These are phyloP conservation scores for Trichoderma asperellum DNA, from an alignment of 2,329 filamentous ascomycete species.

Conservation along the genomic window DNA sequence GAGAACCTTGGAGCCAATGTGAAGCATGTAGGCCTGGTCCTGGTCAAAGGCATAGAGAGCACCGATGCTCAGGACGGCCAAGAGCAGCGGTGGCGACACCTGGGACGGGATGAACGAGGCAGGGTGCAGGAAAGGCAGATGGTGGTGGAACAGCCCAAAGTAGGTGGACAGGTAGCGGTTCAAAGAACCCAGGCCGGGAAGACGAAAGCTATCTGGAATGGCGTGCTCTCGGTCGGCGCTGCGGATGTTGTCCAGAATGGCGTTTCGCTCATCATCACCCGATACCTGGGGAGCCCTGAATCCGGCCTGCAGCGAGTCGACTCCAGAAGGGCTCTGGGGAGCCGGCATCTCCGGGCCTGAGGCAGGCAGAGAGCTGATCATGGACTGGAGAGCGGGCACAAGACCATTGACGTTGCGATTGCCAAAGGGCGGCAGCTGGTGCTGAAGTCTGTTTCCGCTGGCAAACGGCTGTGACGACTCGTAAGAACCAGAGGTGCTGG, in stretches of 20 bases:
- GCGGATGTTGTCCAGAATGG: conserved; percentile 85
- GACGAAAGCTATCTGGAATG: conserved; percentile 85
- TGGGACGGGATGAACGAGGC: conserved; percentile 83
- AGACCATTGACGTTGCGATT: conserved; percentile 64
- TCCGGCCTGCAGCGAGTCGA: conserved; percentile 65
- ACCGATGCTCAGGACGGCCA: conserved; percentile 92
- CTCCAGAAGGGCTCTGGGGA: conserved; percentile 74
- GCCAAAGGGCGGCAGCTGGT: conserved; percentile 71
- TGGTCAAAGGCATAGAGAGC: conserved; percentile 96
- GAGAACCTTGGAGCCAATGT: conserved; percentile 95
- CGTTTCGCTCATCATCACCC: conserved; percentile 81
- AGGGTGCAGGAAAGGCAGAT: conserved; percentile 92
- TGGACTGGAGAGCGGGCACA: conserved; percentile 68
- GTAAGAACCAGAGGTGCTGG: conserved; percentile 66
- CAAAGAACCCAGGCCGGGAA: conserved; percentile 77
- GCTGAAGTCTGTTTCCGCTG: conserved; percentile 59
- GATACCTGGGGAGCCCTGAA: conserved; percentile 78
- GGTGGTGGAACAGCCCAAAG: conserved; percentile 96
- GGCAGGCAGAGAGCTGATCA: conserved; percentile 71
- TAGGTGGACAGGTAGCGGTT: conserved; percentile 95
- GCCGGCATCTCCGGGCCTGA: conserved; percentile 72
- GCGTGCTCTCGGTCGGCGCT: conserved; percentile 78
- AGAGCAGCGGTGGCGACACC: conserved; percentile 78
- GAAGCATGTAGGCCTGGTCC: conserved; percentile 94
- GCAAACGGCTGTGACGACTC: conserved; percentile 69